Conservation (phyloP, 2,329 filamentous ascomycete genomes). For the Aspergillus alliaceus region DNA sequence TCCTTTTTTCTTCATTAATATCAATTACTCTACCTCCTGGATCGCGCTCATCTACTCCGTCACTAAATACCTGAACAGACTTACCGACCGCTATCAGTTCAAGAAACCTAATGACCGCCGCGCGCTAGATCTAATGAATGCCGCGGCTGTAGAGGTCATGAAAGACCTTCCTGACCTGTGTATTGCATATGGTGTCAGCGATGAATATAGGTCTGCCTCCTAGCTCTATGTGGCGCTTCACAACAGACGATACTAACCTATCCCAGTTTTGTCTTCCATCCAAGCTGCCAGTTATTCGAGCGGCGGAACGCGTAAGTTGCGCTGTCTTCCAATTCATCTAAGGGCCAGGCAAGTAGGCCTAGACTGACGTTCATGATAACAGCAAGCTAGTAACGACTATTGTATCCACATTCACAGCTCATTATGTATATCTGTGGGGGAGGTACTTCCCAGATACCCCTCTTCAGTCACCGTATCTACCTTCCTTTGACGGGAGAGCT, state of each 20-base stretch:
- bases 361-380: not conserved
- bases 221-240: too few species aligned
- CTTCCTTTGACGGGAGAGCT: conserved; percentile 88
- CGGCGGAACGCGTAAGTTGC: conserved; percentile 68
- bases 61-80: conserved; percentile 48
- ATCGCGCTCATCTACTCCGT: not conserved
- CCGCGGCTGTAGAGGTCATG: conserved; percentile 81
- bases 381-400: conserved; percentile 91
- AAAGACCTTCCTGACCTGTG: conserved; percentile 79
- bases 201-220: conserved; percentile 68
- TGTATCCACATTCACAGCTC: conserved; percentile 88
- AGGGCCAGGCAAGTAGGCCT: not conserved
- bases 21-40: not conserved
- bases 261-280: conserved; percentile 83
- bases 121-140: conserved; percentile 92
- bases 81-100: conserved; percentile 81
- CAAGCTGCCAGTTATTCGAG: conserved; percentile 79
- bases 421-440: conserved; percentile 82
- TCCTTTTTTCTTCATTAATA: not conserved
- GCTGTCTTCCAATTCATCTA: not conserved
- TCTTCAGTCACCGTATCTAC: conserved; percentile 68
- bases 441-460: conserved; percentile 70
- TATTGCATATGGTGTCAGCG: conserved; percentile 89
- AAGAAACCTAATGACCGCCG: conserved; percentile 88
- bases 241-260: not conserved